phyloP scores from a whole-genome alignment of 805 yeast species.

The Pichia nakasei region DNA sequence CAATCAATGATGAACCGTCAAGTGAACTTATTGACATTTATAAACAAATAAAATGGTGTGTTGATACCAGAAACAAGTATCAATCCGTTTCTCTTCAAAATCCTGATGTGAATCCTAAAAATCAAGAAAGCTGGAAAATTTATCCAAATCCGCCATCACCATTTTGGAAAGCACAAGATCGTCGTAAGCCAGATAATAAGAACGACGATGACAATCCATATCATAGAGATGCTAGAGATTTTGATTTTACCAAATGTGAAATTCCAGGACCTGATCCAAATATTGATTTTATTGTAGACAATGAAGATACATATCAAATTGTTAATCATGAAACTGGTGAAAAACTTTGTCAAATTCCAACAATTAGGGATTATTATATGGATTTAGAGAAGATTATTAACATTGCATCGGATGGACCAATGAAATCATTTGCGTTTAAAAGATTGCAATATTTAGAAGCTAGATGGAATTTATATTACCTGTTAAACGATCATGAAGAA shows the following conservation, averaged over 20 bases:
- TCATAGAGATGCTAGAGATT: conserved; percentile 24
- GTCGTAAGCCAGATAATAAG: background rate
- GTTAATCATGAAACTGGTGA: conserved; percentile 22
- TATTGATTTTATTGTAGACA: conserved; percentile 39
- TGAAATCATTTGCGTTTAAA: conserved; percentile 91
- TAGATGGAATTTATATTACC: conserved; percentile 85
- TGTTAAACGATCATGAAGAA: conserved; percentile 89
- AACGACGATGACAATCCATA: background rate
- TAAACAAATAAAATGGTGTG: conserved; percentile 53
- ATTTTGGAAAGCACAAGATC: conserved; percentile 44
- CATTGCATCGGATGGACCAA: conserved; percentile 88
- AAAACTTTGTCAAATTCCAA: conserved; percentile 60
- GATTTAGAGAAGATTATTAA: conserved; percentile 70
- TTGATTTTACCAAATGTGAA: conserved; percentile 46
- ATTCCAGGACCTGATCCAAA: conserved; percentile 43
- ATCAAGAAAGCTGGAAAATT: conserved; percentile 60
- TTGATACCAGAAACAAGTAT: conserved; percentile 70
- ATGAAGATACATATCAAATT: conserved; percentile 56
- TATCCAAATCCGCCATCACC: conserved; percentile 96
- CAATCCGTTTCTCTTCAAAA: conserved; percentile 63
- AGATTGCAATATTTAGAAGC: conserved; percentile 92
- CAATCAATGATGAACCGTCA: conserved; percentile 50
- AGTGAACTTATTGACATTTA: conserved; percentile 59
- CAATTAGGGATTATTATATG: conserved; percentile 72
- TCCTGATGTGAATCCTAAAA: conserved; percentile 78